These are phyloP conservation scores for Macrophomina tecta DNA, from an alignment of 2,329 filamentous ascomycete species.

Conservation along the genomic window DNA sequence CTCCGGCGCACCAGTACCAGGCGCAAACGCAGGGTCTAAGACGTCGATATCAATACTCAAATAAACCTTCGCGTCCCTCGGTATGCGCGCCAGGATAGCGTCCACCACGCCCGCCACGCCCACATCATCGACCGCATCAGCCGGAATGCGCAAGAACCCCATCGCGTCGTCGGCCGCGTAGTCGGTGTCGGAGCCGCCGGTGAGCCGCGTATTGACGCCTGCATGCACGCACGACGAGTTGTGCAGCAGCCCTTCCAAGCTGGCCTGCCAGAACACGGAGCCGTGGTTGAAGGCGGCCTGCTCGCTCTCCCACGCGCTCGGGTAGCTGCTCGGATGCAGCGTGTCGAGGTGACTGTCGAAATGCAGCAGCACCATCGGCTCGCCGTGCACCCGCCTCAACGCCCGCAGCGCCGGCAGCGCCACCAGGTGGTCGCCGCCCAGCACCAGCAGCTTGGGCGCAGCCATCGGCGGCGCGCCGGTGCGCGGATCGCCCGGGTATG, in stretches of 20 bases:
- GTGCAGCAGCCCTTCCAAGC: constrained; percentile 75
- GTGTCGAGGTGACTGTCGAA: constrained; percentile 60
- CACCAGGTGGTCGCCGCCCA: constrained; percentile 65
- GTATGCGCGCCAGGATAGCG: constrained; percentile 56
- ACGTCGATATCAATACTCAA: constrained; percentile 65
- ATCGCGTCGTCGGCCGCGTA: constrained; percentile 87
- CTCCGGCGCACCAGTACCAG: constrained; percentile 66
- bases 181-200: constrained; percentile 68
- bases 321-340: constrained; percentile 35
- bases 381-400: constrained; percentile 68
- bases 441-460: constrained; percentile 33
- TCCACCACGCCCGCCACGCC: constrained; percentile 56
- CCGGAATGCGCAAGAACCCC: constrained; percentile 82
- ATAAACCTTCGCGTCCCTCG: constrained; percentile 53
- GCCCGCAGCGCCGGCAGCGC: constrained; percentile 60
- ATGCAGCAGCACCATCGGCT: constrained; percentile 67
- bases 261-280: constrained; percentile 85
- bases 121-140: constrained; percentile 70
- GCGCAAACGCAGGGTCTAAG: constrained; percentile 61
- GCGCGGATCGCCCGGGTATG: not conserved
- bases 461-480: constrained; percentile 28
- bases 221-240: constrained; percentile 89
- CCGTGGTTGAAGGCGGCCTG: constrained; percentile 83
- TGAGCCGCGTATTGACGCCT: constrained; percentile 82
- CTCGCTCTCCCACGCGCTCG: constrained; percentile 54